phyloP scores from a whole-genome alignment of 495 filamentous ascomycete genomes.

The Copromyces sp. region DNA sequence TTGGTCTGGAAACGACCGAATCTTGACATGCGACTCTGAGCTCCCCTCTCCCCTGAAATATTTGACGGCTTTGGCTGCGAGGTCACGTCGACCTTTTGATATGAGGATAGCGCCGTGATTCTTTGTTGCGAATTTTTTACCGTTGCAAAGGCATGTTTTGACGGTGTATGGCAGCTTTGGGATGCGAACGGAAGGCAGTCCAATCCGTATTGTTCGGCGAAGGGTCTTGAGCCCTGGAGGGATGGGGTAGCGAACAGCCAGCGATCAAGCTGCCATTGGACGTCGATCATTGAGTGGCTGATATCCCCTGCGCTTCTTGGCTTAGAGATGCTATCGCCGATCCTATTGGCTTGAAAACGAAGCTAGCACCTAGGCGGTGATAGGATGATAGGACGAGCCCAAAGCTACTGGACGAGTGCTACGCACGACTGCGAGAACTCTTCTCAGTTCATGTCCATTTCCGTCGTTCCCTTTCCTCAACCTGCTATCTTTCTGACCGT shows the following conservation, averaged over 20 bases:
- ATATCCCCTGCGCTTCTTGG: background rate
- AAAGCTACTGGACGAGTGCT: background rate
- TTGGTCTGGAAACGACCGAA: background rate
- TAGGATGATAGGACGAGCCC: background rate
- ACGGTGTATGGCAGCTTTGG: background rate
- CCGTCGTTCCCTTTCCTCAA: background rate
- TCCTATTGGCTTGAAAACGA: conserved; percentile 1
- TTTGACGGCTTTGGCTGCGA: background rate
- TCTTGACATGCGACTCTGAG: background rate
- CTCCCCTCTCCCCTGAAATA: background rate
- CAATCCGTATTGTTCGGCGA: background rate
- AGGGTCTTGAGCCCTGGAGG: background rate
- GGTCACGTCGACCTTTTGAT: background rate
- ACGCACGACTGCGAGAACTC: background rate
- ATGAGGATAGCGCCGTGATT: background rate
- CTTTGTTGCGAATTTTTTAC: background rate
- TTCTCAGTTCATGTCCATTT: background rate
- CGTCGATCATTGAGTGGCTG: background rate
- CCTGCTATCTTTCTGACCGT: background rate
- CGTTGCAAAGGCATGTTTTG: background rate
- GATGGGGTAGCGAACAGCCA: background rate
- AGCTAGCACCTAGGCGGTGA: background rate
- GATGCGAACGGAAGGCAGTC: background rate
- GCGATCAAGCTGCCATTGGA: background rate
- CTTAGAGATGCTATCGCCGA: background rate